Base-by-base conservation (phyloP, 768 basidiomycete genomes). In the Trametes sanguinea region DNA sequence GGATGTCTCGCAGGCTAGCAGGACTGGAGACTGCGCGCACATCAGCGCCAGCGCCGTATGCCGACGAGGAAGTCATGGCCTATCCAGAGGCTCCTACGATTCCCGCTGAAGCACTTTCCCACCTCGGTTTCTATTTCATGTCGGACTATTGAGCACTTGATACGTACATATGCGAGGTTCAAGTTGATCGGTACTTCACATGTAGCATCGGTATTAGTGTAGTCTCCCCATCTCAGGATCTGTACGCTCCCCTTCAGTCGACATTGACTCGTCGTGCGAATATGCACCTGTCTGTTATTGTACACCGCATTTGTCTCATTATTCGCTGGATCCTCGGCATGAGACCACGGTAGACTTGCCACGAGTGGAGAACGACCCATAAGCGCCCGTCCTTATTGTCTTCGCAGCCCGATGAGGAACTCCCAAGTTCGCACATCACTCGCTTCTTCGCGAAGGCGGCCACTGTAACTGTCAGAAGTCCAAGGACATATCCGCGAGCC, bases 251-350 rank as follows among this genome's bases (percentile, higher is more conserved):
- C 22, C 22, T 22, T 22, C 22, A 22, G 22, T 22, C 22, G 22
- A 22, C 50, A 51, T 51, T 58, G 57, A 58, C 57, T 59, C 50
- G 5, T 4, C 40, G 50, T 59, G 57, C n/a, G 57, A 59, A 51
- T 22, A 17, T 6, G 44, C n/a, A 3, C 33, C 17, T 27, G 1
- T 6, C 29, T 6, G 11, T 30, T 40, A 57, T 57, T 57, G 55
- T 48, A 27, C 13, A 48, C 35, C 17, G 4, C 1, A 3, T 9
- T 4, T n/a, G 46, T 39, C 14, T 2, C 17, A 46, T 45, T 51
- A 39, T 22, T 29, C 50, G 39, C 37, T n/a, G 8, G 2, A 33
- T 7, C 47, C 27, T 51, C 33, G 54, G 33, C 17, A 2, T 13
- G 14, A 4, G 16, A 39, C n/a, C 32, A 5, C 46, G 46, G 9